Base-by-base conservation (phyloP, 441 rosid genomes). In the Raphanus hybrid region DNA sequence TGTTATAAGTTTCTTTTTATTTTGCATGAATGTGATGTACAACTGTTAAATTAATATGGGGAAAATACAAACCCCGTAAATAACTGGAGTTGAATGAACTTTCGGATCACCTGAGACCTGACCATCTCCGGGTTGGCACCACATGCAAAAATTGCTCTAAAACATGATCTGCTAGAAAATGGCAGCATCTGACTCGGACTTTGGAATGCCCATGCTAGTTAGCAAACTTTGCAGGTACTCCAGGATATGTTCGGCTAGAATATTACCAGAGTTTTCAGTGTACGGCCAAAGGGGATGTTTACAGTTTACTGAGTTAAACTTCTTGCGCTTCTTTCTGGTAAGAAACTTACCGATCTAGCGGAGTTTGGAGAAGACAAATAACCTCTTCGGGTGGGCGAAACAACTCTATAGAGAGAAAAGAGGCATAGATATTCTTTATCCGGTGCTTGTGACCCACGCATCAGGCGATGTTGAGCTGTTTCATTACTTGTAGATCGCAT, bases 171-270 rank as follows among this genome's bases (percentile, higher is more conserved):
- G 43, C 43, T 39, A 39, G 11, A 39, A 39, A 39, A 39, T 29
- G 5, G 43, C 43, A 8, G 43, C 43, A 39, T 39, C 43, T 39
- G 8, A 39, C 37, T 91, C 97, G 0, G 97, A 92, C 83, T 91
- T 92, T 63, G 97, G 97, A 12, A 92, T 89, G 94, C 94, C 97
- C 2, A 86, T 96, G 78, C 82, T 92, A 70, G 91, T 91, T 34
- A 92, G 84, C 70, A 94, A 92, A 93, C n/a, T 91, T 92, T 37
- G 92, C 97, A 10, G 96, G 96, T 68, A 91, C 97, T 45, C 97
- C 97, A 0, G 97, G 95, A n/a, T 92, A 92, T 52, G 97, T 92
- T 12, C 97, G 93, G 0, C 97, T 93, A 0, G 97, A 92, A 86
- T 92, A 89, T 70, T 92, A 90, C 71, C 97, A 92, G 87, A 92